Evolutionary conservation across 768 basidiomycete genomes (phyloP).

Genomic region (Amanita rubescens): DNA sequence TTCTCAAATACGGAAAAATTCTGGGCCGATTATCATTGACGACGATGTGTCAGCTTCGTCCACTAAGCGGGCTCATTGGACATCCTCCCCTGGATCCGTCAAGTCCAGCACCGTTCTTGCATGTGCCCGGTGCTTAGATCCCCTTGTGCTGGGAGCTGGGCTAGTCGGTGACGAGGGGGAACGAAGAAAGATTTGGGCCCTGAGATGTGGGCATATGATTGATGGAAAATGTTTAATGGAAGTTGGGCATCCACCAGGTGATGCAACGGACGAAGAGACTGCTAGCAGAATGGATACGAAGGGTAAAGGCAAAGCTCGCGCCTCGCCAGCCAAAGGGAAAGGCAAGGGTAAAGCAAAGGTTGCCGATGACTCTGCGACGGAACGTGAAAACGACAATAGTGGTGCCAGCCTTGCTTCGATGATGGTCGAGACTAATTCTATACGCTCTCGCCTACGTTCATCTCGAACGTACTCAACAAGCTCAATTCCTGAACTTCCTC

Average conservation of each 20-base stretch:
- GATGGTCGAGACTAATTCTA: constrained; percentile 13
- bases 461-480: neutral
- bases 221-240: constrained; percentile 68
- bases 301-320: constrained; percentile 35
- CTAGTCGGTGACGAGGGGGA: constrained; percentile 38
- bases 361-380: neutral
- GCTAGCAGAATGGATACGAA: constrained; percentile 22
- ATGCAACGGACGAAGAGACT: constrained; percentile 7
- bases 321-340: constrained; percentile 1
- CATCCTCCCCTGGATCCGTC: constrained; percentile 11
- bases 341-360: constrained; percentile 8
- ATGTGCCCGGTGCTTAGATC: constrained; percentile 62
- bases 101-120: constrained; percentile 42
- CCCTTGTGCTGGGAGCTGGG: constrained; percentile 47
- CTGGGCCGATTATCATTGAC: constrained; percentile 39
- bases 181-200: constrained; percentile 53
- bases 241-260: constrained; percentile 39
- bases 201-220: constrained; percentile 72
- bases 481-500: constrained; percentile 4
- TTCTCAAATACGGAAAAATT: constrained; percentile 7
- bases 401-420: constrained; percentile 1
- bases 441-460: constrained; percentile 11
- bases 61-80: constrained; percentile 4
- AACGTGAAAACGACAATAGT: neutral
- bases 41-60: constrained; percentile 27